phyloP scores from a whole-genome alignment of 495 filamentous ascomycete species.

The Aspergillus haitiensis region DNA sequence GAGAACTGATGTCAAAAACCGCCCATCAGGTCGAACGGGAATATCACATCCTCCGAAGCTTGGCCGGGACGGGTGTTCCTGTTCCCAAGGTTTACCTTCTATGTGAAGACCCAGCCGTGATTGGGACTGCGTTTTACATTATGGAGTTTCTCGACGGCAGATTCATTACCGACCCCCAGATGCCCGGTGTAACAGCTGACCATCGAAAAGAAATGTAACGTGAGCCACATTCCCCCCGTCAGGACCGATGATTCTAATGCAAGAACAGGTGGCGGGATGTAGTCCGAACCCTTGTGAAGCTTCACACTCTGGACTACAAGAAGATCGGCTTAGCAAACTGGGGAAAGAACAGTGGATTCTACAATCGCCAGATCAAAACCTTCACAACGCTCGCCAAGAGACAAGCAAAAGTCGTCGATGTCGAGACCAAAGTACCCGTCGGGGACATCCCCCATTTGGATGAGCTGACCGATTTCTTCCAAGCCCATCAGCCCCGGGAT shows the following conservation, averaged over 20 bases:
- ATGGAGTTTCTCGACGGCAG: constrained; percentile 20
- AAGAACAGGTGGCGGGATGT: constrained; percentile 14
- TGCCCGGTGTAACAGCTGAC: constrained; percentile 2
- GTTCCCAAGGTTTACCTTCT: constrained; percentile 13
- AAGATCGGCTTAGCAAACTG: not conserved
- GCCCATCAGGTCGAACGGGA: constrained; percentile 21
- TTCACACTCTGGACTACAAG: constrained; percentile 1
- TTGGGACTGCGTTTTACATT: constrained; percentile 18
- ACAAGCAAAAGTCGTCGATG: constrained; percentile 3
- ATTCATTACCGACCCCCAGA: constrained; percentile 7
- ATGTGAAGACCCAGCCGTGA: constrained; percentile 4
- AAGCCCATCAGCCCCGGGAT: constrained; percentile 6
- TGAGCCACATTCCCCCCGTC: not conserved
- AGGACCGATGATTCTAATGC: not conserved
- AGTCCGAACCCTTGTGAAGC: constrained; percentile 1
- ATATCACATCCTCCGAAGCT: constrained; percentile 11
- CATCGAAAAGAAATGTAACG: constrained; percentile 9
- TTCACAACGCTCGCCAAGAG: not conserved
- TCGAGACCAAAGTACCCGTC: not conserved
- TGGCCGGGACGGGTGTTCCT: constrained; percentile 6
- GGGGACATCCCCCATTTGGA: constrained; percentile 11
- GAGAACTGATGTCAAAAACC: constrained; percentile 54
- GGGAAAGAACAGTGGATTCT: constrained; percentile 10
- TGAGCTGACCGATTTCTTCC: constrained; percentile 9
- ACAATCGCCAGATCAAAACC: constrained; percentile 8